Evolutionary conservation across 306 rosid species (phyloP), one percentile per base, ranked within the genome.

Genomic region (Fagus sylvatica): DNA sequence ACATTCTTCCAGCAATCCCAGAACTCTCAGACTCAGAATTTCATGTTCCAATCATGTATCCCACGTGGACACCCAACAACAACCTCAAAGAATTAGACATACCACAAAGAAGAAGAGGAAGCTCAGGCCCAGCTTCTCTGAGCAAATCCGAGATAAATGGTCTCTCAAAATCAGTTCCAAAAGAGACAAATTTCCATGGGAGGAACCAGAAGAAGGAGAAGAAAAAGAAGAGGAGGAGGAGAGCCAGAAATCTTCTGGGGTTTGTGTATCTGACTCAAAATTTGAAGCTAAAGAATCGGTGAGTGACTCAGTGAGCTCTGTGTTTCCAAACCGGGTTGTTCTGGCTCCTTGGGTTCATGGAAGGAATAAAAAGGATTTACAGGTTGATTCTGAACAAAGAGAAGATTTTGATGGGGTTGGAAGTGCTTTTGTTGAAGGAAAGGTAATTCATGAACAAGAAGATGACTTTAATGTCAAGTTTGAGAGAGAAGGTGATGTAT

Each of bases 121-220:
- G 74, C 84, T 81, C 28, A 88, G 81, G 84, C 97, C 96, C n/a
- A 92, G 98, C 84, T 94, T 94, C 88, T 80, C 81, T 5, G 85
- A 90, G 59, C 87, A 94, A 87, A 89, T 94, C 78, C 89, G 73
- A 33, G 78, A 82, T 34, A 94, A 94, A 82, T 94, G 98, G 98
- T 88, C 93, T 1, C 81, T 70, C 72, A 92, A 90, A 78, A 77
- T 84, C 32, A 79, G 39, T 34, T 87, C 98, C 32, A 80, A 83
- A 3, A 88, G 87, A 70, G 79, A 88, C 17, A 92, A 80, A 41
- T 81, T 92, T 79, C 97, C 98, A 3, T 94, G 98, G 98, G 89
- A 94, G 68, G 78, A 78, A 37, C 70, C 75, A 30, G 39, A 77
- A 7, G 73, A 72, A 22, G 53, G 57, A 51, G 75, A 73, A 57